Conservation (phyloP, 2,329 filamentous ascomycete species). For the Passalora sequoiae region DNA sequence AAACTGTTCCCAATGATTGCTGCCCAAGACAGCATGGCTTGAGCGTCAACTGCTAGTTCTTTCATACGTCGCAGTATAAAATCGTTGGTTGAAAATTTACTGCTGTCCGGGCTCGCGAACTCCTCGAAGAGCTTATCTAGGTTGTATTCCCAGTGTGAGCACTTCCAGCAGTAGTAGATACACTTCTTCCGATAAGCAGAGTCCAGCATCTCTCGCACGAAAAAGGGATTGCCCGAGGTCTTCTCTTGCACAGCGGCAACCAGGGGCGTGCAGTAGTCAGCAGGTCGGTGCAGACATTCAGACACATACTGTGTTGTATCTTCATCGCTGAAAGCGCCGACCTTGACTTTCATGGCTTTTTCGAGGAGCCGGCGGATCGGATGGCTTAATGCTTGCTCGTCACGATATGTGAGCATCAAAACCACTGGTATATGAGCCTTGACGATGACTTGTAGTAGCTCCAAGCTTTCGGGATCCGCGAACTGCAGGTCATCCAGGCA, state of each 20-base stretch:
- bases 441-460: constrained; percentile 77
- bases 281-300: constrained; percentile 66
- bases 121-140: constrained; percentile 80
- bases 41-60: constrained; percentile 68
- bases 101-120: constrained; percentile 72
- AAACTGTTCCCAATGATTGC: constrained; percentile 77
- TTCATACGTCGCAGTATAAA: constrained; percentile 75
- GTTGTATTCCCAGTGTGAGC: constrained; percentile 77
- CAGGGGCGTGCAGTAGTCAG: constrained; percentile 62
- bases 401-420: constrained; percentile 63
- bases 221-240: constrained; percentile 86
- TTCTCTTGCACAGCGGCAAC: constrained; percentile 84
- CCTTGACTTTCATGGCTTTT: constrained; percentile 60
- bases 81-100: constrained; percentile 72
- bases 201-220: constrained; percentile 84
- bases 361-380: constrained; percentile 37
- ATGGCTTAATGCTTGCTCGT: constrained; percentile 37
- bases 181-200: constrained; percentile 81
- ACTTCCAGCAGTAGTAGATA: constrained; percentile 85
- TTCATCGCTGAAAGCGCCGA: constrained; percentile 68
- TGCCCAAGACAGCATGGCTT: constrained; percentile 79
- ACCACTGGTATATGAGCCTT: constrained; percentile 73
- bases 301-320: constrained; percentile 80
- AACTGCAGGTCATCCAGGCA: constrained; percentile 87
- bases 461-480: constrained; percentile 80